Conservation (phyloP, 2,329 filamentous ascomycete genomes). For the Aspergillus carbonarius region DNA sequence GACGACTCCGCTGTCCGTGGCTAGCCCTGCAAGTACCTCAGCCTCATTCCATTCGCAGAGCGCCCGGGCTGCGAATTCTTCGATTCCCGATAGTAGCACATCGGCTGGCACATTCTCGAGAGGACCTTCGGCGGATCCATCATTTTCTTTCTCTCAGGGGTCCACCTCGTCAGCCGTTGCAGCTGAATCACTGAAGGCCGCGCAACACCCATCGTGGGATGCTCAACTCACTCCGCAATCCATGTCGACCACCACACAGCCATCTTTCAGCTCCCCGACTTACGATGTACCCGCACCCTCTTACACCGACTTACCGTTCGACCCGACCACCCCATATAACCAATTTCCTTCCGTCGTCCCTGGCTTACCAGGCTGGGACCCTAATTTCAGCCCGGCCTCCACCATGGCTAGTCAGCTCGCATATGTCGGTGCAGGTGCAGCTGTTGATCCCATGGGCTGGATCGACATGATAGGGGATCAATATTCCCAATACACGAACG, state of each 20-base stretch:
- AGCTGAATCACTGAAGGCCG: constrained; percentile 21
- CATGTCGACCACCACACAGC: constrained; percentile 12
- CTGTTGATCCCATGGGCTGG: constrained; percentile 43
- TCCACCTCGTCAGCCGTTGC: constrained; percentile 13
- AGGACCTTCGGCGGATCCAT: constrained; percentile 35
- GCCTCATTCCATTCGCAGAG: constrained; percentile 39
- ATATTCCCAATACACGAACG: constrained; percentile 49
- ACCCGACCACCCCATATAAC: constrained; percentile 42
- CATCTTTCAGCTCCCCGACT: constrained; percentile 23
- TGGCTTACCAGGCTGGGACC: constrained; percentile 44
- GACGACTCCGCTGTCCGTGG: constrained; percentile 40
- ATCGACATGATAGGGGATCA: constrained; percentile 46
- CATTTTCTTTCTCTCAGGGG: constrained; percentile 22
- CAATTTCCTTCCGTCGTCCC: constrained; percentile 41
- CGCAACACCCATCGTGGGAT: constrained; percentile 21
- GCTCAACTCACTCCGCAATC: constrained; percentile 13
- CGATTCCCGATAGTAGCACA: constrained; percentile 26
- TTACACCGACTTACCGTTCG: constrained; percentile 30
- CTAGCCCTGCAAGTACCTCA: constrained; percentile 42
- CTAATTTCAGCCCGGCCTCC: constrained; percentile 39
- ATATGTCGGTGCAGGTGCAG: constrained; percentile 35
- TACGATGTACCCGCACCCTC: constrained; percentile 22
- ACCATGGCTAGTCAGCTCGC: constrained; percentile 38
- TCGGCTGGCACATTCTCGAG: constrained; percentile 35
- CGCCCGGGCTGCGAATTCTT: constrained; percentile 27